phyloP scores from a whole-genome alignment of 768 basidiomycete genomes.

The Mycena pura region DNA sequence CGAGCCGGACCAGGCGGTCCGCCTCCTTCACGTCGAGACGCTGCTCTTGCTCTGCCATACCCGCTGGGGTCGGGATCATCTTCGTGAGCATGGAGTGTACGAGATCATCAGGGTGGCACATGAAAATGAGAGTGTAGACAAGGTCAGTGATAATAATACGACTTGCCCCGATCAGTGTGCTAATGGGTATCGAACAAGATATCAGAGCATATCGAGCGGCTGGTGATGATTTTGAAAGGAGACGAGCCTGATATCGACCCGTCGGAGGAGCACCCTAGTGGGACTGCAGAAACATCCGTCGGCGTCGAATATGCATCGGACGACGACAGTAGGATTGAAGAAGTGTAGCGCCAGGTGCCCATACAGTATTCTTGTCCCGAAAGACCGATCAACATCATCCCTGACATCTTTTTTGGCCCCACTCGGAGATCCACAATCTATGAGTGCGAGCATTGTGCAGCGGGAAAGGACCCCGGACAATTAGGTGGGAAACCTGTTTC shows the following conservation, averaged over 20 bases:
- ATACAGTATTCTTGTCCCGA: too few relatives aligned
- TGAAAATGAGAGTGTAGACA: slow-evolving; percentile 78
- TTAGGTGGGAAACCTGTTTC: too few relatives aligned
- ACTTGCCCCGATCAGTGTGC: not conserved
- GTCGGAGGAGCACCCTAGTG: slow-evolving; percentile 41
- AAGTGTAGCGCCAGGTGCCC: slow-evolving; percentile 55
- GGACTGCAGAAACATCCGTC: slow-evolving; percentile 30
- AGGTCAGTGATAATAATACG: slow-evolving; percentile 47
- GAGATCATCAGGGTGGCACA: slow-evolving; percentile 83
- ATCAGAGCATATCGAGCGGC: slow-evolving; percentile 83
- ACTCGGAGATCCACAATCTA: not conserved
- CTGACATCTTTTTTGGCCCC: not conserved
- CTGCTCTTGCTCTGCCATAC: slow-evolving; percentile 89
- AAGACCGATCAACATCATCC: not conserved
- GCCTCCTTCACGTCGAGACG: slow-evolving; percentile 88
- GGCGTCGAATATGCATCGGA: slow-evolving; percentile 37
- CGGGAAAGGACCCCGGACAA: too few relatives aligned
- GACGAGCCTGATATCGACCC: slow-evolving; percentile 65
- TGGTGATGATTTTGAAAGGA: slow-evolving; percentile 86
- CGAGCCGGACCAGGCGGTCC: slow-evolving; percentile 77
- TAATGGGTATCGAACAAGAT: slow-evolving; percentile 54
- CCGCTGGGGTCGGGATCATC: slow-evolving; percentile 83
- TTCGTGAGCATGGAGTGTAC: slow-evolving; percentile 85
- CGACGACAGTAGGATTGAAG: slow-evolving; percentile 78
- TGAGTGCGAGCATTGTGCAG: too few relatives aligned